Evolutionary conservation across 176 grass and related monocot species (phyloP), one percentile per base, ranked within the genome.

Genomic region (Aegilops speltoides): DNA sequence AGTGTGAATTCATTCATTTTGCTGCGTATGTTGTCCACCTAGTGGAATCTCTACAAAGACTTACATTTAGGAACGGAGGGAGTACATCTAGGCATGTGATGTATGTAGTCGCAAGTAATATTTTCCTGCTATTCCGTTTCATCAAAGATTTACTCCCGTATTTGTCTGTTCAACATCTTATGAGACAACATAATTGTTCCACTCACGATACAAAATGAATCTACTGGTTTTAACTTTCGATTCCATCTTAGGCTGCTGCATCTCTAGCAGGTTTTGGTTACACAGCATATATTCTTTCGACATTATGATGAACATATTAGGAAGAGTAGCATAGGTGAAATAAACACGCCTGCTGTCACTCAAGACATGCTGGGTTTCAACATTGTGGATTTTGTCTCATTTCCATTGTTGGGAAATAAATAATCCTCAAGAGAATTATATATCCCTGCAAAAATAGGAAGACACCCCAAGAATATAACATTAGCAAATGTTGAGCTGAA

Each of bases 361-460:
- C 80, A 88, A 98, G 79, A 84, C 93, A 98, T 83, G 96, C 91
- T 70, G 83, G 78, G 79, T 98, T 98, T 10, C 91, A 98, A 78
- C 96, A 95, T 68, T 98, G 93, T 56, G 96, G 96, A 83, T 98
- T 98, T 71, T 93, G 93, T 65, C 63, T 98, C 96, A 98, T 98
- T 90, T 92, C 86, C 96, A 98, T 94, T 62, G 93, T 91, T 67
- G 96, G 96, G 65, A 98, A 98, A 85, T 77, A 98, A 76, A 46
- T 46, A 46, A 14, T 98, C 96, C 78, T 98, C 94, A 8, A 95
- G 91, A 50, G 93, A 95, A 88, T 95, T 98, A 81, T 98, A 95
- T 84, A 46, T 46, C 96, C 96, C 96, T 95, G 78, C 76, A 83
- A 41, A 57, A 77, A 83, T 31, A 31, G 31, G 31, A 31, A 31